Evolutionary conservation across 2,329 filamentous ascomycete genomes (phyloP).

Genomic region (Chaetomiaceae sp.): DNA sequence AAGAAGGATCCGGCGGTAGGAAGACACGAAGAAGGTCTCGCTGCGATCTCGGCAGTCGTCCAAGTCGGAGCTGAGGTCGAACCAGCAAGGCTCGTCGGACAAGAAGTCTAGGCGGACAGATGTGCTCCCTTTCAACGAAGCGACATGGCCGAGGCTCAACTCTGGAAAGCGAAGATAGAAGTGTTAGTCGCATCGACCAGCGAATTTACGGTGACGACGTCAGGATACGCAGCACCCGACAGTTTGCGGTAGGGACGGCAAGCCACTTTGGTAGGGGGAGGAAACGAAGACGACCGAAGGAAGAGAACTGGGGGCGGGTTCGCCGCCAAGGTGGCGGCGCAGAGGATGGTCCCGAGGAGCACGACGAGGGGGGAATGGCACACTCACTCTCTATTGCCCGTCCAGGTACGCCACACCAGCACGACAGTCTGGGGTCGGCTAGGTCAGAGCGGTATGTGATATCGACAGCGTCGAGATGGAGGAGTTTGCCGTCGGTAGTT

Average conservation of each 20-base stretch:
- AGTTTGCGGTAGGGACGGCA: background rate
- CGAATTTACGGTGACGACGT: slow-evolving; percentile 4
- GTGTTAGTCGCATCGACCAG: slow-evolving; percentile 19
- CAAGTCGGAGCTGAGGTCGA: slow-evolving; percentile 19
- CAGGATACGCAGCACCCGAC: slow-evolving; percentile 3
- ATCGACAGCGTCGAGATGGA: slow-evolving; percentile 24
- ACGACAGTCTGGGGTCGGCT: slow-evolving; percentile 21
- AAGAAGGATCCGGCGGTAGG: slow-evolving; percentile 7
- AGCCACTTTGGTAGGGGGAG: background rate
- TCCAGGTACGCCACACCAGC: slow-evolving; percentile 22
- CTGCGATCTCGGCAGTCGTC: slow-evolving; percentile 22
- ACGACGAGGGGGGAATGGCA: slow-evolving; percentile 9
- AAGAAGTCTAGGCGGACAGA: slow-evolving; percentile 21
- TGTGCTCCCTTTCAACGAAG: slow-evolving; percentile 20
- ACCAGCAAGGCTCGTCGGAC: slow-evolving; percentile 26
- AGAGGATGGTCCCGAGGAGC: background rate
- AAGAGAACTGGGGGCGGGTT: slow-evolving; percentile 3
- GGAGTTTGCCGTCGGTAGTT: slow-evolving; percentile 18
- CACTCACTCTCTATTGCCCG: slow-evolving; percentile 25
- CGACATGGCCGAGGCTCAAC: slow-evolving; percentile 16
- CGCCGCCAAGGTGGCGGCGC: slow-evolving; percentile 1
- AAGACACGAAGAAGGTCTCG: slow-evolving; percentile 17
- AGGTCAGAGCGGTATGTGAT: slow-evolving; percentile 25
- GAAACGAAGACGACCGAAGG: background rate
- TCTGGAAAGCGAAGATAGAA: slow-evolving; percentile 17